Evolutionary conservation across 2,329 filamentous ascomycete species (phyloP).

Genomic region (Graphium sp.): DNA sequence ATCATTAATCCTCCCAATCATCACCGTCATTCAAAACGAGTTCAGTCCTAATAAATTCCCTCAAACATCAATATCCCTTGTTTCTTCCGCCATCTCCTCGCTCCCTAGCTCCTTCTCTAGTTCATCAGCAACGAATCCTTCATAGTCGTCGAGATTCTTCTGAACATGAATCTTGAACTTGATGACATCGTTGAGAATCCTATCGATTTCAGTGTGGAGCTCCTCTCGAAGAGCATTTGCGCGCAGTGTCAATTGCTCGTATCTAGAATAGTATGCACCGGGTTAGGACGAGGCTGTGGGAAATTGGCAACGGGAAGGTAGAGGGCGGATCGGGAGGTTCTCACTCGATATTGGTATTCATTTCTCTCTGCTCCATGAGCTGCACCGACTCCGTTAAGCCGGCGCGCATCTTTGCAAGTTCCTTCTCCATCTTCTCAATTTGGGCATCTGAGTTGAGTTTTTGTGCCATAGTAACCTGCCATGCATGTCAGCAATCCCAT

Average conservation of each 20-base stretch:
- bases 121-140: constrained; percentile 83
- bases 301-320: neutral
- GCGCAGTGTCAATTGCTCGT: constrained; percentile 78
- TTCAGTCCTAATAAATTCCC: constrained; percentile 5
- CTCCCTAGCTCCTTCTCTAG: constrained; percentile 70
- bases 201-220: constrained; percentile 91
- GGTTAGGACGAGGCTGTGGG: neutral
- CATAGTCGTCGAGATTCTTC: constrained; percentile 82
- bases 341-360: constrained; percentile 91
- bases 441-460: constrained; percentile 81
- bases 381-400: constrained; percentile 75
- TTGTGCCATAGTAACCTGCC: constrained; percentile 55
- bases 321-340: constrained; percentile 14
- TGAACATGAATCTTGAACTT: constrained; percentile 98
- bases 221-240: constrained; percentile 82
- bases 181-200: constrained; percentile 91
- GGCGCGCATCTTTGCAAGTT: constrained; percentile 81
- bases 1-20: too few relatives aligned
- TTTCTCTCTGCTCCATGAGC: constrained; percentile 84
- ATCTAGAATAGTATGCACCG: constrained; percentile 29
- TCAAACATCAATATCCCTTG: constrained; percentile 28
- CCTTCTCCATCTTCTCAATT: constrained; percentile 98
- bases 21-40: neutral
- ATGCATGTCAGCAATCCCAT: neutral
- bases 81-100: constrained; percentile 39